Percentiles rank a stretch among this genome's conserved stretches.
These are phyloP conservation scores for Rugosomyces carneus DNA, from an alignment of 1,284 basidiomycete species.

Conservation along the genomic window DNA sequence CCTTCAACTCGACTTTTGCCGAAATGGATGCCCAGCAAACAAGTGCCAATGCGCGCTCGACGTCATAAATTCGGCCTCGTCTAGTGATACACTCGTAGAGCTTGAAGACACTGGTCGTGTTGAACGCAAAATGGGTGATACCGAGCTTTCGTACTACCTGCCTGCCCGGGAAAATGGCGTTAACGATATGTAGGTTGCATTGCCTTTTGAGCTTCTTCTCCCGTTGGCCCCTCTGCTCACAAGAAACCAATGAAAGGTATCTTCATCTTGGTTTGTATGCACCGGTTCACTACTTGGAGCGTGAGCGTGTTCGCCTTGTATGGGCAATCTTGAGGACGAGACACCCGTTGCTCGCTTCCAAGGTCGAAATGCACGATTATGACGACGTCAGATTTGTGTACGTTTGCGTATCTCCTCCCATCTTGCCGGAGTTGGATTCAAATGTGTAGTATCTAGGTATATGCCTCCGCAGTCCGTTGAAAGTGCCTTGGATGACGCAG, in stretches of 20 bases:
- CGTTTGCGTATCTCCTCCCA: constrained; percentile 19
- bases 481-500: constrained; percentile 44
- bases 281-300: constrained; percentile 33
- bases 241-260: constrained; percentile 40
- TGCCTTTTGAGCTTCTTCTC: background rate
- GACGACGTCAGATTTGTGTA: constrained; percentile 63
- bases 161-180: constrained; percentile 69
- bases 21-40: constrained; percentile 5
- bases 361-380: constrained; percentile 55
- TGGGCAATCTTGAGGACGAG: constrained; percentile 65
- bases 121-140: constrained; percentile 53
- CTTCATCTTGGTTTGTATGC: constrained; percentile 63
- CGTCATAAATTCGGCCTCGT: constrained; percentile 11
- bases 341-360: constrained; percentile 63
- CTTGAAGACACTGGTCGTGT: constrained; percentile 30
- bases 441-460: constrained; percentile 34
- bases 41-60: constrained; percentile 5
- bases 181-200: constrained; percentile 67
- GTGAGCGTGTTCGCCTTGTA: constrained; percentile 44
- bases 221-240: background rate
- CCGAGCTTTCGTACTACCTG: constrained; percentile 66
- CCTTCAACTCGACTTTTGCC: background rate
- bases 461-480: constrained; percentile 36
- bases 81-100: constrained; percentile 21
- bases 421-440: background rate